These are phyloP conservation scores for Scutellaria minor DNA, from an alignment of 257 asterid genomes.

Conservation along the genomic window DNA sequence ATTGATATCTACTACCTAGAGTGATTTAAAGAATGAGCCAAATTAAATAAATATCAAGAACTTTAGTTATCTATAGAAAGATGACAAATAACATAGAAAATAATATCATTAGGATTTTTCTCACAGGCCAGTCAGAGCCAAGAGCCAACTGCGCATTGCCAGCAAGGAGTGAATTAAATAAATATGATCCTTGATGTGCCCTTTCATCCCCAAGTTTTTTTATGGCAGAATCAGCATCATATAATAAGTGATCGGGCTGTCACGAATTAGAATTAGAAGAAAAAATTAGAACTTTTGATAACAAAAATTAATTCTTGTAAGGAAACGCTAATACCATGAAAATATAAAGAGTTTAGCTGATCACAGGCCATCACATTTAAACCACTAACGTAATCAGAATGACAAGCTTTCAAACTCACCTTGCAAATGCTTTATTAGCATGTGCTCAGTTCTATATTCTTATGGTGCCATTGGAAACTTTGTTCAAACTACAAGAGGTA, in stretches of 20 bases:
- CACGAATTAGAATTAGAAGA: slow-evolving; percentile 32
- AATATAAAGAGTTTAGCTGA: slow-evolving; percentile 7
- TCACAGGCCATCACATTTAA: background rate
- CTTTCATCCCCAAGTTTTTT: slow-evolving; percentile 81
- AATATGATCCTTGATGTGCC: slow-evolving; percentile 73
- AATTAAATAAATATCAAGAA: background rate
- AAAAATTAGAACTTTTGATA: slow-evolving; percentile 12
- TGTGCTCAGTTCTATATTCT: no score
- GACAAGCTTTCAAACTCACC: no score
- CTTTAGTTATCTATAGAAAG: slow-evolving; percentile 20
- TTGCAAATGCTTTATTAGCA: no score
- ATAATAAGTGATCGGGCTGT: slow-evolving; percentile 93
- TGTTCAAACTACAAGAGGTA: no score
- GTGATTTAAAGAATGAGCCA: slow-evolving; percentile 24
- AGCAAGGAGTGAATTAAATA: slow-evolving; percentile 69
- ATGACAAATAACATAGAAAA: background rate
- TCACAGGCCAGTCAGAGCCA: slow-evolving; percentile 99
- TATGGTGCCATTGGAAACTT: no score
- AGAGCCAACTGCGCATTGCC: slow-evolving; percentile 72
- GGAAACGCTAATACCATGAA: slow-evolving; percentile 13
- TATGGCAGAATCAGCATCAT: slow-evolving; percentile 84
- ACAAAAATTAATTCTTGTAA: slow-evolving; percentile 16
- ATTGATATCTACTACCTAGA: slow-evolving; percentile 82
- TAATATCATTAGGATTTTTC: slow-evolving; percentile 33
- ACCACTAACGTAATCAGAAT: no score